A percentile compares a stretch with the other conserved stretches of the same genome.
These are phyloP conservation scores for Monosporascus sp. DNA, from an alignment of 2,329 filamentous ascomycete species.

Conservation along the genomic window DNA sequence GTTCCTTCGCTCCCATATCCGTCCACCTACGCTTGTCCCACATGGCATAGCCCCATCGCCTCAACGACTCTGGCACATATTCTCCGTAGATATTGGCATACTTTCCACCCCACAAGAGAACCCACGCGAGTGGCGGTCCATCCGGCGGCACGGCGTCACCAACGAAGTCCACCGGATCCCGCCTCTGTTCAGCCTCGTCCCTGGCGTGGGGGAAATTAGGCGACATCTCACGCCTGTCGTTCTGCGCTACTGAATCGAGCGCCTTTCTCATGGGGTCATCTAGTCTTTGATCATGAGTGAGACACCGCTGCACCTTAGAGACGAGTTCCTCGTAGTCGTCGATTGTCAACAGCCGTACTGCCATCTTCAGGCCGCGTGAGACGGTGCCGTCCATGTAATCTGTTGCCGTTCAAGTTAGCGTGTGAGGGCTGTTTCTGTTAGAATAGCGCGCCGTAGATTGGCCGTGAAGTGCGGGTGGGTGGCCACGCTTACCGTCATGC, in stretches of 20 bases:
- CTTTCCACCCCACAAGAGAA: slow-evolving; percentile 5
- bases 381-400: too few relatives aligned
- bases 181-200: slow-evolving; percentile 1
- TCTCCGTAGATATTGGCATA: slow-evolving; percentile 10
- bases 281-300: too few relatives aligned
- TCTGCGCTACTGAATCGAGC: neutral
- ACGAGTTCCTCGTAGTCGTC: too few relatives aligned
- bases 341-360: too few relatives aligned
- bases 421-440: too few relatives aligned
- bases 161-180: neutral
- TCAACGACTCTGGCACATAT: neutral
- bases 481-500: too few relatives aligned
- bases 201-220: neutral
- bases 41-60: slow-evolving; percentile 9
- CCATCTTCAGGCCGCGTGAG: too few relatives aligned
- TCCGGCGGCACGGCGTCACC: slow-evolving; percentile 4
- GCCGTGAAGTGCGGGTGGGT: too few relatives aligned
- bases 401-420: too few relatives aligned
- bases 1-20: neutral
- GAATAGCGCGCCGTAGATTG: too few relatives aligned
- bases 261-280: neutral
- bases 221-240: slow-evolving; percentile 1
- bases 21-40: slow-evolving; percentile 9
- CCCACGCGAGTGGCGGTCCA: slow-evolving; percentile 8
- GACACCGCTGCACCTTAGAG: too few relatives aligned